phyloP scores from a whole-genome alignment of 2,329 filamentous ascomycete genomes.

The Pestalotiopsis sp. region DNA sequence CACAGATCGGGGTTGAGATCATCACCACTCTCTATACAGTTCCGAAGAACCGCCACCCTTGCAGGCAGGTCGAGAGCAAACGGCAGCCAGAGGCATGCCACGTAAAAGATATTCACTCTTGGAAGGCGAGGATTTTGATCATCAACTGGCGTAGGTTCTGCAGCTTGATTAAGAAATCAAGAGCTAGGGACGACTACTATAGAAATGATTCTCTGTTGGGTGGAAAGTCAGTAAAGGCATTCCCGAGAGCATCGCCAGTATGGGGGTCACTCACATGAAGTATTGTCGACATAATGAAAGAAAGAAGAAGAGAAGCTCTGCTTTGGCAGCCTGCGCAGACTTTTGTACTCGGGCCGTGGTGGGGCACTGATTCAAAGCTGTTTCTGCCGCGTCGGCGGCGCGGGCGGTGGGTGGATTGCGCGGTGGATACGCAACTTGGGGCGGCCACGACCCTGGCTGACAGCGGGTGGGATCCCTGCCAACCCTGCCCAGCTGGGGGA shows the following conservation, averaged over 20 bases:
- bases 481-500: neutral
- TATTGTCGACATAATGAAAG: slow-evolving; percentile 63
- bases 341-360: neutral
- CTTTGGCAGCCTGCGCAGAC: neutral
- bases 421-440: neutral
- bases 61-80: slow-evolving; percentile 61
- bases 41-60: slow-evolving; percentile 57
- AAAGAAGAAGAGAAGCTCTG: slow-evolving; percentile 30
- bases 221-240: neutral
- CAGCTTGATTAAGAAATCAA: slow-evolving; percentile 92
- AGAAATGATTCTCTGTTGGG: slow-evolving; percentile 84
- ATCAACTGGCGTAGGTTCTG: slow-evolving; percentile 96
- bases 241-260: slow-evolving; percentile 30
- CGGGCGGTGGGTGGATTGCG: neutral
- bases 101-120: slow-evolving; percentile 76
- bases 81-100: slow-evolving; percentile 23
- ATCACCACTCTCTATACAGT: slow-evolving; percentile 89
- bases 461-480: neutral
- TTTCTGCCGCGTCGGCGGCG: neutral
- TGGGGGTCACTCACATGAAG: slow-evolving; percentile 14
- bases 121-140: slow-evolving; percentile 84
- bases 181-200: slow-evolving; percentile 87
- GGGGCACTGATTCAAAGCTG: neutral
- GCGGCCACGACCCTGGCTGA: neutral
- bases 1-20: slow-evolving; percentile 77